phyloP scores from a whole-genome alignment of 1,284 basidiomycete species.

The Ganoderma leucocontextum region DNA sequence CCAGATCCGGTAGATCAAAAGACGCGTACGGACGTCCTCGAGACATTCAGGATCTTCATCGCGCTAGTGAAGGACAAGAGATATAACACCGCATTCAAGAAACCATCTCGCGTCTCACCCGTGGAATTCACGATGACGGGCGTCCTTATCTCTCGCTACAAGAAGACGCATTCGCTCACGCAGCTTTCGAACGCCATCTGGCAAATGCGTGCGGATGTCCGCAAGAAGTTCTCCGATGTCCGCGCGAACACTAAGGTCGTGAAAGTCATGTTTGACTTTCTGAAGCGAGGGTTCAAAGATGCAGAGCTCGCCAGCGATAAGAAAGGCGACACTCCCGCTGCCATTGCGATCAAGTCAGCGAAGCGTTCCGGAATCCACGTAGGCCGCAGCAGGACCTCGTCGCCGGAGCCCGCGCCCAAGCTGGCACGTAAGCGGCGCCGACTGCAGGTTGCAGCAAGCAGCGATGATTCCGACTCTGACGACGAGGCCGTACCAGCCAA shows the following conservation, averaged over 20 bases:
- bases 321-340: conserved; percentile 36
- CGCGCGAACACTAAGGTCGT: conserved; percentile 51
- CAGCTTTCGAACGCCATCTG: conserved; percentile 53
- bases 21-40: conserved; percentile 44
- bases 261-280: conserved; percentile 50
- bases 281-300: conserved; percentile 42
- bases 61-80: conserved; percentile 47
- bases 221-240: conserved; percentile 50
- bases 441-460: conserved; percentile 12
- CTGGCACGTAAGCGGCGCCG: conserved; percentile 22
- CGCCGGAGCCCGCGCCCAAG: not conserved
- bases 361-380: not conserved
- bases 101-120: conserved; percentile 52
- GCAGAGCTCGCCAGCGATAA: conserved; percentile 34
- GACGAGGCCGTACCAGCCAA: conserved; percentile 17
- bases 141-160: conserved; percentile 50
- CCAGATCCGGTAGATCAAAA: conserved; percentile 39
- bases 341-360: conserved; percentile 21
- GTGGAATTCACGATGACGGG: conserved; percentile 58
- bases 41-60: conserved; percentile 54
- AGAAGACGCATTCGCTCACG: conserved; percentile 46
- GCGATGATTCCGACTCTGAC: conserved; percentile 25
- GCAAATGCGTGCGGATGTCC: conserved; percentile 52
- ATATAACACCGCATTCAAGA: conserved; percentile 48
- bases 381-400: not conserved